Percentiles rank a stretch among this genome's conserved stretches.
Evolutionary conservation across 2,329 filamentous ascomycete species (phyloP).

Genomic region (Ophiostoma quercus): DNA sequence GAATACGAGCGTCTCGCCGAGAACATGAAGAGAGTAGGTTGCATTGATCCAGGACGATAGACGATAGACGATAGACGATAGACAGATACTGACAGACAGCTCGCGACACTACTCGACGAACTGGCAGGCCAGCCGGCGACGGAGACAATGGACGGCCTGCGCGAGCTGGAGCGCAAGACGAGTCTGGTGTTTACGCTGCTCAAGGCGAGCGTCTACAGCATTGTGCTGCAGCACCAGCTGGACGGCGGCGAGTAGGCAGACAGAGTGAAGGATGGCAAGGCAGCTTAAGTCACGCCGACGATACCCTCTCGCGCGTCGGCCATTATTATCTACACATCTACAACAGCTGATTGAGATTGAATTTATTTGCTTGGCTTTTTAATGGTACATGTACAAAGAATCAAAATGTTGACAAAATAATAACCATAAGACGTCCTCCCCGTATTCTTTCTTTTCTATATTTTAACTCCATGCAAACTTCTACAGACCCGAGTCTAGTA

Average conservation of each 20-base stretch:
- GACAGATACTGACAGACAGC: conserved; percentile 36
- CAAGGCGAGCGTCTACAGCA: conserved; percentile 97
- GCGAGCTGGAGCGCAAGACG: conserved; percentile 88
- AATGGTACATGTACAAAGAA: background rate
- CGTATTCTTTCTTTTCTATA: background rate
- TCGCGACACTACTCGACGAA: conserved; percentile 55
- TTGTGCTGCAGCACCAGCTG: conserved; percentile 96
- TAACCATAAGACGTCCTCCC: conserved; percentile 6
- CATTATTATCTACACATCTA: too few species aligned
- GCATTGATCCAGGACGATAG: background rate
- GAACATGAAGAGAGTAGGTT: conserved; percentile 78
- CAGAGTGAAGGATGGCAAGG: conserved; percentile 26
- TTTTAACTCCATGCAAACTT: background rate
- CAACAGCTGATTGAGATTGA: conserved; percentile 8
- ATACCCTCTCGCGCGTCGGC: conserved; percentile 26
- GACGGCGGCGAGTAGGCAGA: conserved; percentile 56
- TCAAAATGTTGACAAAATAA: background rate
- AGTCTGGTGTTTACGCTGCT: conserved; percentile 90
- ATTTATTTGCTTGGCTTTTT: conserved; percentile 13
- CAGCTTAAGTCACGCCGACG: conserved; percentile 10
- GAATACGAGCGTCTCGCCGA: conserved; percentile 83
- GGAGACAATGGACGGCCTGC: conserved; percentile 77
- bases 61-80: background rate
- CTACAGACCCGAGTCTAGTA: conserved; percentile 37
- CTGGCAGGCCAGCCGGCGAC: conserved; percentile 68